These are phyloP conservation scores for Clitopilus hobsonii DNA, from an alignment of 768 basidiomycete genomes.

Conservation along the genomic window DNA sequence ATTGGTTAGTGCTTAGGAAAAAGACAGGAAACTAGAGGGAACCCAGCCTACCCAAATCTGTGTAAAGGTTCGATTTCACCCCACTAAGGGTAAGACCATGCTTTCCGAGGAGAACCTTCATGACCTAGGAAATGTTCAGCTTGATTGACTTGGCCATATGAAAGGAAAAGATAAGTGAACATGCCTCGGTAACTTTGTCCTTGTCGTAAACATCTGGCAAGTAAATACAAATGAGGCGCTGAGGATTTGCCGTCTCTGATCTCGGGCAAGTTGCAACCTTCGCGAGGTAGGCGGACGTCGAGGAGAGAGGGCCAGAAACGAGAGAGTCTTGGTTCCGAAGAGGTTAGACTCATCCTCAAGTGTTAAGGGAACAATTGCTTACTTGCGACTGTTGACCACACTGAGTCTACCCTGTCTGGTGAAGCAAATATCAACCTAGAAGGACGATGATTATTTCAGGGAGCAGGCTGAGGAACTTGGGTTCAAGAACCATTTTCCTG, in stretches of 20 bases:
- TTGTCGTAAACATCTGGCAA: conserved; percentile 70
- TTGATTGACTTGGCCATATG: conserved; percentile 3
- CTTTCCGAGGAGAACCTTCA: conserved; percentile 60
- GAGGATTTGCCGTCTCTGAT: conserved; percentile 40
- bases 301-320: conserved; percentile 55
- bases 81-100: conserved; percentile 64
- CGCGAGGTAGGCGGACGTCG: conserved; percentile 48
- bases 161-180: conserved; percentile 1
- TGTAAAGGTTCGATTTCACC: conserved; percentile 72
- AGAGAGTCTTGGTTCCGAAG: conserved; percentile 46
- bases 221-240: conserved; percentile 70
- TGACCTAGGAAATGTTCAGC: conserved; percentile 40
- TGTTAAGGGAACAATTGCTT: conserved; percentile 13
- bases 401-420: conserved; percentile 53
- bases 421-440: conserved; percentile 64
- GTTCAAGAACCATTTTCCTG: conserved; percentile 70
- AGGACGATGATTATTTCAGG: not conserved
- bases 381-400: conserved; percentile 66
- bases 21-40: not conserved
- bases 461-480: not conserved
- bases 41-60: conserved; percentile 41
- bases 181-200: conserved; percentile 48
- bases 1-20: not conserved
- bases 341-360: not conserved
- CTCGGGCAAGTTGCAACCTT: conserved; percentile 66